Percentiles rank a stretch among this genome's conserved stretches.
These are phyloP conservation scores for Beauveria varroae DNA, from an alignment of 2,329 filamentous ascomycete genomes.

Conservation along the genomic window DNA sequence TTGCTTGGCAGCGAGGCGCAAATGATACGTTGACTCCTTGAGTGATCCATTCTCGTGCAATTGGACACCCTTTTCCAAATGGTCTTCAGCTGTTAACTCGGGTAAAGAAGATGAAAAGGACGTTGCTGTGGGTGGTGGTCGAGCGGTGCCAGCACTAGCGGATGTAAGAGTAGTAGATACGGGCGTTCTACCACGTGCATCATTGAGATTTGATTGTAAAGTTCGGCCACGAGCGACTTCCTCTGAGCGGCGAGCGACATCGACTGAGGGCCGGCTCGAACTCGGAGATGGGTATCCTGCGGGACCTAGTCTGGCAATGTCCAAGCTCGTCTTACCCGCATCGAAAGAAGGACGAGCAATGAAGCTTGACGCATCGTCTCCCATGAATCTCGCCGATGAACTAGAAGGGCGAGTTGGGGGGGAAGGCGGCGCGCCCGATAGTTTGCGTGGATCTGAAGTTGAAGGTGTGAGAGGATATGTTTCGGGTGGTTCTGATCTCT, in stretches of 20 bases:
- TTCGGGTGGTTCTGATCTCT: constrained; percentile 58
- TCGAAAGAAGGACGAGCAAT: constrained; percentile 41
- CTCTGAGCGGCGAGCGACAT: constrained; percentile 37
- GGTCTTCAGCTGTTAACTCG: constrained; percentile 76
- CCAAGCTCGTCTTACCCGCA: constrained; percentile 41
- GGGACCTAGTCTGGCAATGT: constrained; percentile 31
- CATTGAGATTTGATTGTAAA: constrained; percentile 30
- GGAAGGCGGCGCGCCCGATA: constrained; percentile 48
- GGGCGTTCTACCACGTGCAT: constrained; percentile 36
- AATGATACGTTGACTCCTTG: constrained; percentile 92
- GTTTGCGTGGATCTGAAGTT: constrained; percentile 39
- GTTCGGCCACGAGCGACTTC: constrained; percentile 41
- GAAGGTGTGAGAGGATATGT: constrained; percentile 33
- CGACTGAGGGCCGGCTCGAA: constrained; percentile 37
- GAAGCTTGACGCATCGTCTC: constrained; percentile 29
- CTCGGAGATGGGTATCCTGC: constrained; percentile 37
- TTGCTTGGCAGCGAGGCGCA: constrained; percentile 78
- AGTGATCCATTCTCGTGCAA: constrained; percentile 81
- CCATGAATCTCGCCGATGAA: constrained; percentile 35
- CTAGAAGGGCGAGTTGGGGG: constrained; percentile 54
- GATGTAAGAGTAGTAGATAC: constrained; percentile 39
- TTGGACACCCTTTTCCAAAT: constrained; percentile 82
- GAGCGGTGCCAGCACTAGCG: constrained; percentile 48
- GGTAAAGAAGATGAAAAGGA: constrained; percentile 48
- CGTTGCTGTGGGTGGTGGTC: constrained; percentile 31